These are phyloP conservation scores for Pneumocystis jirovecii DNA, from an alignment of 1,139 yeast genomes.

Conservation along the genomic window DNA sequence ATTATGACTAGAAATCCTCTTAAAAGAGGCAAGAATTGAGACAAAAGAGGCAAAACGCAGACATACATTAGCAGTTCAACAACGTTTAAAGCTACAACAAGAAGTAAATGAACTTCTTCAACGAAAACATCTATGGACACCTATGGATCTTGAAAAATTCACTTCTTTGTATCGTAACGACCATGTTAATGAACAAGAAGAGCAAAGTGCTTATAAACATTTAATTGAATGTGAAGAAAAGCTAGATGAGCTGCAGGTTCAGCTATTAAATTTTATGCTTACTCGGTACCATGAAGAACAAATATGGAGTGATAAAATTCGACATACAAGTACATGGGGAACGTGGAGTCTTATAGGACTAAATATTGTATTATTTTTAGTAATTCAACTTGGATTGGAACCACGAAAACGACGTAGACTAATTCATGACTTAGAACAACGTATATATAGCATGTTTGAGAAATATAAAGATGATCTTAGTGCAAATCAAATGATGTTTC, in stretches of 20 bases:
- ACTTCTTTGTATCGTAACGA: constrained; percentile 70
- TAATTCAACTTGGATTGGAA: constrained; percentile 77
- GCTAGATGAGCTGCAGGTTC: constrained; percentile 58
- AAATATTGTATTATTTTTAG: constrained; percentile 58
- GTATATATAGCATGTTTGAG: constrained; percentile 45
- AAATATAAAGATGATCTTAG: constrained; percentile 15
- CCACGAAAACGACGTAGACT: constrained; percentile 83
- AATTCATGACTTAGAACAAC: constrained; percentile 70
- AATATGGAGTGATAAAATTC: constrained; percentile 91
- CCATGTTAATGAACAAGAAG: constrained; percentile 56
- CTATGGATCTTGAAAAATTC: constrained; percentile 66
- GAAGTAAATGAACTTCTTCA: constrained; percentile 81
- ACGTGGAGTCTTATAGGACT: constrained; percentile 83
- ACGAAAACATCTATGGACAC: constrained; percentile 68
- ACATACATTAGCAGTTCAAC: constrained; percentile 50
- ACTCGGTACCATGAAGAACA: constrained; percentile 93
- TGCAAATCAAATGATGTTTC: background rate
- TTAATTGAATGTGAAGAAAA: constrained; percentile 44
- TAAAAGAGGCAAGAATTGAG: constrained; percentile 35
- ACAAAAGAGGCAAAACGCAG: constrained; percentile 37
- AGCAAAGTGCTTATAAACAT: constrained; percentile 35
- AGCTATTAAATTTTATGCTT: constrained; percentile 60
- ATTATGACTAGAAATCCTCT: constrained; percentile 30
- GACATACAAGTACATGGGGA: constrained; percentile 94
- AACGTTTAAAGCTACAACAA: constrained; percentile 58